Percentiles rank a stretch among this genome's conserved stretches.
Conservation (phyloP, 169 alveolate species). For the Toxoplasma gondii region DNA sequence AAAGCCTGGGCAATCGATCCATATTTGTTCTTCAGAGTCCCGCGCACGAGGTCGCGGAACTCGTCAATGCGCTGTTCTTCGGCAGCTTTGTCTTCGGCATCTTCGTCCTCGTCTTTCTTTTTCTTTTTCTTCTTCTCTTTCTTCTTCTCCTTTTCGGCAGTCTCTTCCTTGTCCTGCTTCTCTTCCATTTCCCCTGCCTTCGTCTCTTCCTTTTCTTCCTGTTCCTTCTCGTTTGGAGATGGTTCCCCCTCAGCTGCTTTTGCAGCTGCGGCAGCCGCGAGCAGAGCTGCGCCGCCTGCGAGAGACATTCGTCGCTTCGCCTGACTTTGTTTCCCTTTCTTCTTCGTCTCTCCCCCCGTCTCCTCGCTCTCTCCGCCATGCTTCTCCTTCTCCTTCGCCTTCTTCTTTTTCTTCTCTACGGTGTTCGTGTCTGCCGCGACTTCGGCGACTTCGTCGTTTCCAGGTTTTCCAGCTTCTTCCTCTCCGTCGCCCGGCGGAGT, state of each 20-base stretch:
- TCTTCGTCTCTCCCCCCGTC: background rate
- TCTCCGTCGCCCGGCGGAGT: background rate
- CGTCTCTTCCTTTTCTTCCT: background rate
- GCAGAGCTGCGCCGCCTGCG: conserved; percentile 30
- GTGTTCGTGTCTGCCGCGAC: background rate
- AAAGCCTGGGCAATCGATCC: conserved; percentile 67
- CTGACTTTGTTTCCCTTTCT: background rate
- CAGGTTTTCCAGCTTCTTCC: background rate
- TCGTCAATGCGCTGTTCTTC: background rate
- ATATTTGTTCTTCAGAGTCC: conserved; percentile 63
- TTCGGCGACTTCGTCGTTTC: background rate
- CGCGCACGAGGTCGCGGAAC: conserved; percentile 48
- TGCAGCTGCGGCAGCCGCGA: background rate
- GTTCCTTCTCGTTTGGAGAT: background rate
- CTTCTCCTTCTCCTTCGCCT: background rate
- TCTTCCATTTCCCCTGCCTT: background rate
- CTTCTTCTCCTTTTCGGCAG: conserved; percentile 43
- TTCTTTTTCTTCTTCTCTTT: conserved; percentile 39
- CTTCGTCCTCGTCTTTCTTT: background rate
- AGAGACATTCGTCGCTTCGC: conserved; percentile 10
- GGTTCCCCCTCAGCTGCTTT: background rate
- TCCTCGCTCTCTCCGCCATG: background rate
- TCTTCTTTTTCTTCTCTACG: background rate
- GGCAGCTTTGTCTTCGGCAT: background rate
- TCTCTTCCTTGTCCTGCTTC: conserved; percentile 41